A percentile compares a stretch with the other conserved stretches of the same genome.
Conservation (phyloP, 1,284 basidiomycete genomes). For the Papiliotrema flavescens region DNA sequence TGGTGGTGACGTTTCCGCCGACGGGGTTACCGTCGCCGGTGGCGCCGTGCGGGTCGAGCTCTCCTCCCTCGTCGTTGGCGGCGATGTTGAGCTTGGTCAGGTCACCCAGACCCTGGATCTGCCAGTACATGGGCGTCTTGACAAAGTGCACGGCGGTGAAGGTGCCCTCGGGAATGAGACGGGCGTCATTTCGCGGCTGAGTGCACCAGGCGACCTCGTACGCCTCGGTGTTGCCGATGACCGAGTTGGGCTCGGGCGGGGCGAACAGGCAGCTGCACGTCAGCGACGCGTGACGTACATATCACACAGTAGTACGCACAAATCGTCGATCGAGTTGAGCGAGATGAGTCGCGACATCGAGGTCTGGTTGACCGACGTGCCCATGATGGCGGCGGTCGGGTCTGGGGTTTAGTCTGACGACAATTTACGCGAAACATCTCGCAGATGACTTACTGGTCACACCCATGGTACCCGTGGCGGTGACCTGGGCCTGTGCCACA, state of each 20-base stretch:
- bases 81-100: conserved; percentile 51
- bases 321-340: conserved; percentile 48
- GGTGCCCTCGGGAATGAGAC: conserved; percentile 53
- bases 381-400: conserved; percentile 34
- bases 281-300: neutral
- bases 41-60: conserved; percentile 54
- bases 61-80: conserved; percentile 50
- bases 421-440: neutral
- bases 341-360: conserved; percentile 45
- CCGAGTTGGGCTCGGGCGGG: conserved; percentile 46
- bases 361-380: conserved; percentile 47
- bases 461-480: conserved; percentile 45
- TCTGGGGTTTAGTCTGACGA: conserved; percentile 7
- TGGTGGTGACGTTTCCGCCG: conserved; percentile 55
- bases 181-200: conserved; percentile 53
- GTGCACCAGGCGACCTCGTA: conserved; percentile 57
- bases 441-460: conserved; percentile 17
- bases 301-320: conserved; percentile 27
- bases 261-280: conserved; percentile 51
- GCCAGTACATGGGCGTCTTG: conserved; percentile 54
- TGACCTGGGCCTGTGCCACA: conserved; percentile 41
- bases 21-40: conserved; percentile 53
- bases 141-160: conserved; percentile 53
- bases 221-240: conserved; percentile 55
- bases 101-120: conserved; percentile 50